These are phyloP conservation scores for Mycena filopes DNA, from an alignment of 768 basidiomycete species.

Conservation along the genomic window DNA sequence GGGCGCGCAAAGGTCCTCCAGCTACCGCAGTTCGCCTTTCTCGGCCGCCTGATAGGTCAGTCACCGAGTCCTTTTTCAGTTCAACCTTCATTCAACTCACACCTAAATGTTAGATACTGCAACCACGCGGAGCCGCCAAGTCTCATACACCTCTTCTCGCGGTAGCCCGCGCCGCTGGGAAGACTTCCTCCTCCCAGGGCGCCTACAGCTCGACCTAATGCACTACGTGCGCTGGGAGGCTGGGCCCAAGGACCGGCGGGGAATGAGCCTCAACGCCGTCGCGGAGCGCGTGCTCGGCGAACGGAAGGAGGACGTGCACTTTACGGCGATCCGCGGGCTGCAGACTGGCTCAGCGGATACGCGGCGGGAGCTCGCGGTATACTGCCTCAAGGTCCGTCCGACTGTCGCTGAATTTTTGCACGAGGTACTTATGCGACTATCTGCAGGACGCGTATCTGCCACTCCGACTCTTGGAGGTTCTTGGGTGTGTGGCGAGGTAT, in stretches of 20 bases:
- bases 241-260: not conserved
- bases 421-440: no score
- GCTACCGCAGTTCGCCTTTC: not conserved
- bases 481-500: slow-evolving; percentile 20
- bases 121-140: not conserved
- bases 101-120: not conserved
- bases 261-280: slow-evolving; percentile 21
- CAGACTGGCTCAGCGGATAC: slow-evolving; percentile 27
- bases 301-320: slow-evolving; percentile 34
- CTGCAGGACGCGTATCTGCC: slow-evolving; percentile 34
- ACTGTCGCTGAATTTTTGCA: no score
- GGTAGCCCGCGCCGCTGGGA: slow-evolving; percentile 8
- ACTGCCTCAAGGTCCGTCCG: slow-evolving; percentile 35
- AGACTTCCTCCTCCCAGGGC: slow-evolving; percentile 15
- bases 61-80: not conserved
- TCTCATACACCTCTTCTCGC: not conserved
- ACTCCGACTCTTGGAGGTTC: slow-evolving; percentile 20
- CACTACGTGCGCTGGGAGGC: slow-evolving; percentile 19
- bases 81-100: not conserved
- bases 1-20: slow-evolving; percentile 24
- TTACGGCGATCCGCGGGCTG: slow-evolving; percentile 24
- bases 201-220: slow-evolving; percentile 26
- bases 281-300: slow-evolving; percentile 23
- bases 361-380: slow-evolving; percentile 30
- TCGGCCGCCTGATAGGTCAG: slow-evolving; percentile 21